Conservation (phyloP, 139 green algal species). For the Chlorella vulgaris region DNA sequence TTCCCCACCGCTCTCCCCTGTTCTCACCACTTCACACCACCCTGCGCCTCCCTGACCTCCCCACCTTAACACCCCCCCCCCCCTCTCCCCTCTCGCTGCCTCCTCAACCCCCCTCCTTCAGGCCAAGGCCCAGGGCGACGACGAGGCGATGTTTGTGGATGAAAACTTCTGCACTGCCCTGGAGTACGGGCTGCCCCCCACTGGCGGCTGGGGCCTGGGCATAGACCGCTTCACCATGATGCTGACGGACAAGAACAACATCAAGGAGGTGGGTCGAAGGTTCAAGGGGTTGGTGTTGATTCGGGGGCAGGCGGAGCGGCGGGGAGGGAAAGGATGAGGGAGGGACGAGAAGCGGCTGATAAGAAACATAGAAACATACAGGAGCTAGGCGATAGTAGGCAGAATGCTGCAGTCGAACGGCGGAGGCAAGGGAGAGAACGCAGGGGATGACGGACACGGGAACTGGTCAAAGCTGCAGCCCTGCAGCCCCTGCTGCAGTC, state of each 20-base stretch:
- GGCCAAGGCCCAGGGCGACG: conserved; percentile 85
- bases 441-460: too few species aligned
- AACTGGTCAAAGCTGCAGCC: too few species aligned
- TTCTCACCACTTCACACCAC: neutral
- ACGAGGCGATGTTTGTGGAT: conserved; percentile 98
- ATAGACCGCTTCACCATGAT: conserved; percentile 99
- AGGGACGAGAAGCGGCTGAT: neutral
- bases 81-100: neutral
- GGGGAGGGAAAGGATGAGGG: neutral
- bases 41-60: neutral
- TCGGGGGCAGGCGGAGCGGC: neutral
- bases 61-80: neutral
- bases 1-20: too few species aligned
- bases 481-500: too few species aligned
- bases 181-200: conserved; percentile 98
- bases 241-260: conserved; percentile 96
- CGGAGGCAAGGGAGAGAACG: too few species aligned
- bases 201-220: conserved; percentile 97
- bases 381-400: too few species aligned
- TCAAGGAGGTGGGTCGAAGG: conserved; percentile 83
- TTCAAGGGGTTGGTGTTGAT: neutral
- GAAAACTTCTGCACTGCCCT: conserved; percentile 96
- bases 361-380: too few species aligned
- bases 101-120: conserved; percentile 3
- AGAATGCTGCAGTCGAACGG: too few species aligned